A percentile compares a stretch with the other conserved stretches of the same genome.
Evolutionary conservation across 345 rosid genomes (phyloP).

Genomic region (Salix caprea): DNA sequence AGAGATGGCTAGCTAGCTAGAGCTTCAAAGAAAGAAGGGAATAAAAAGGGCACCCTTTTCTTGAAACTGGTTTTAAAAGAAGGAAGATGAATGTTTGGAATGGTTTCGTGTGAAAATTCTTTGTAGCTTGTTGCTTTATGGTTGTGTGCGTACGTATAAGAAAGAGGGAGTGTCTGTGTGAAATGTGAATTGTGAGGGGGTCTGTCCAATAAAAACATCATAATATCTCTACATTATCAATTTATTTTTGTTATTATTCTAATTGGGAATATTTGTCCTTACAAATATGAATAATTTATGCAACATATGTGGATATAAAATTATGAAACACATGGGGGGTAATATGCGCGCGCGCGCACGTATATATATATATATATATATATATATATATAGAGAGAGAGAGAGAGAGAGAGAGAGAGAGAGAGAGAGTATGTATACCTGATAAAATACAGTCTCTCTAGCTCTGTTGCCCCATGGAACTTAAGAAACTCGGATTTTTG

Average conservation of each 20-base stretch:
- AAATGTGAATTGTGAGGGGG: background rate
- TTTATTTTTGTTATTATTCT: background rate
- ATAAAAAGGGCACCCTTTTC: conserved; percentile 16
- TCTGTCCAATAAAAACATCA: no score
- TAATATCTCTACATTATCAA: background rate
- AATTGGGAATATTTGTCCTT: conserved; percentile 16
- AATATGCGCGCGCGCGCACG: no score
- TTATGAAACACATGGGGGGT: background rate
- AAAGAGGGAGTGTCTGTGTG: background rate
- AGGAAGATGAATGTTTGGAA: conserved; percentile 34
- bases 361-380: no score
- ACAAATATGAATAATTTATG: background rate
- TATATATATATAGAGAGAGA: no score
- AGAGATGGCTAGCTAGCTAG: background rate
- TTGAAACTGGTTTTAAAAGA: conserved; percentile 26
- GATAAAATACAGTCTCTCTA: background rate
- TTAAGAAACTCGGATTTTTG: background rate
- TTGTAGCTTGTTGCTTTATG: conserved; percentile 23
- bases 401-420: no score
- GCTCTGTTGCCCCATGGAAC: background rate
- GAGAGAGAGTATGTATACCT: background rate
- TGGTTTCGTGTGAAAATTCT: conserved; percentile 44
- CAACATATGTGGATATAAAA: background rate
- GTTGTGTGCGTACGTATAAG: background rate
- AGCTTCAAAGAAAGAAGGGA: conserved; percentile 10